A percentile compares a stretch with the other conserved stretches of the same genome.
Conservation (phyloP, 192 early-diverging fungal genomes). For the Spizellomyces sp. region DNA sequence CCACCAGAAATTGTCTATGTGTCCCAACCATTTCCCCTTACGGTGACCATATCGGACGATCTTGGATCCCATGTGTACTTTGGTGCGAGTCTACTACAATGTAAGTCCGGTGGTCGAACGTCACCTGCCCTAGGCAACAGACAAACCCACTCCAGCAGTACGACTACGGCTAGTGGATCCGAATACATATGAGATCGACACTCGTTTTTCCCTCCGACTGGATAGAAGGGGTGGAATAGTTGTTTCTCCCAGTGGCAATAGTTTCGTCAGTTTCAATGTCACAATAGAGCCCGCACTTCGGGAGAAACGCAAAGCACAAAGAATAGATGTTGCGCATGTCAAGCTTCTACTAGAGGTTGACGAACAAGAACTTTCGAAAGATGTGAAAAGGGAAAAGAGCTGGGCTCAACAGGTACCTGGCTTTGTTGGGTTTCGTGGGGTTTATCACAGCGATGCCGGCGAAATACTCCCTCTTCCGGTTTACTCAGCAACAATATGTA, state of each 20-base stretch:
- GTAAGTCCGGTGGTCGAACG: neutral
- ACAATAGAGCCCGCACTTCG: neutral
- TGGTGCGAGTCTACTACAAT: neutral
- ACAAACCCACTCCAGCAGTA: neutral
- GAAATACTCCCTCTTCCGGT: conserved; percentile 5
- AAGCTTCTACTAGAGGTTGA: conserved; percentile 16
- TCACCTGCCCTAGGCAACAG: neutral
- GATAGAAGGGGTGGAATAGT: neutral
- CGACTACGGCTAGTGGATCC: conserved; percentile 3
- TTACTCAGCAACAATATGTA: neutral
- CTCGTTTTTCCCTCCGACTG: neutral
- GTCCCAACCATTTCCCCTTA: conserved; percentile 1
- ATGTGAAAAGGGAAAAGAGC: neutral
- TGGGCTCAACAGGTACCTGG: neutral
- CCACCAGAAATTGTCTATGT: conserved; percentile 6
- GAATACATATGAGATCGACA: neutral
- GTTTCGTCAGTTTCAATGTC: neutral
- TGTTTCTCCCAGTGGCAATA: conserved; percentile 1
- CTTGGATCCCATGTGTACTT: conserved; percentile 13
- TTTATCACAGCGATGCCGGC: conserved; percentile 1
- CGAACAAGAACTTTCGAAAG: neutral
- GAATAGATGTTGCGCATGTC: neutral
- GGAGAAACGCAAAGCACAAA: neutral
- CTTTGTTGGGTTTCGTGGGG: conserved; percentile 1
- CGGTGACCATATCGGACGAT: conserved; percentile 16